Percentiles rank a stretch among this genome's conserved stretches.
phyloP scores from a whole-genome alignment of 148 eudicot species.

The Talinum fruticosum region DNA sequence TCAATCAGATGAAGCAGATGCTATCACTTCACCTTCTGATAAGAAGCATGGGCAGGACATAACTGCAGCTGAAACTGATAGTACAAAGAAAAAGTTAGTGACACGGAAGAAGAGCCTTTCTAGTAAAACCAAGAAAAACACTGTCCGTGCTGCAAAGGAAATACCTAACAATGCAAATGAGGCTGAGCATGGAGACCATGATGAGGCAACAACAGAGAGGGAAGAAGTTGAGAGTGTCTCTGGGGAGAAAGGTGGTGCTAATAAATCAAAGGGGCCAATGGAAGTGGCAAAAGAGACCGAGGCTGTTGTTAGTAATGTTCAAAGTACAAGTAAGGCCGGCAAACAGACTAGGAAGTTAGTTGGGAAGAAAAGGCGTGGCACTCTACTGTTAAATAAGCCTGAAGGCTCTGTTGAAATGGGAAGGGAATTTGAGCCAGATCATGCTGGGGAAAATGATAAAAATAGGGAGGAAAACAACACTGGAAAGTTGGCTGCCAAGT shows the following conservation, averaged over 20 bases:
- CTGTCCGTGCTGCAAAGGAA: constrained; percentile 15
- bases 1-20: constrained; percentile 29
- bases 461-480: constrained; percentile 8
- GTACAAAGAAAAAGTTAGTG: constrained; percentile 26
- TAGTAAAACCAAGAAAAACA: constrained; percentile 35
- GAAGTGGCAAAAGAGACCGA: constrained; percentile 3
- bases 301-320: constrained; percentile 7
- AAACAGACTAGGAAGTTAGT: constrained; percentile 16
- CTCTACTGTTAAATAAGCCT: constrained; percentile 26
- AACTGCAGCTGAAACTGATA: constrained; percentile 1
- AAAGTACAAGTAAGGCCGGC: constrained; percentile 29
- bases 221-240: constrained; percentile 19
- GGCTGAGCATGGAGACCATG: constrained; percentile 10
- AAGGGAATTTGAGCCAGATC: constrained; percentile 47
- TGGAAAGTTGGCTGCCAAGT: constrained; percentile 12
- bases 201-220: constrained; percentile 17
- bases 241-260: constrained; percentile 23
- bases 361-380: constrained; percentile 31
- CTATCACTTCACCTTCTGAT: background rate
- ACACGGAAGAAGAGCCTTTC: constrained; percentile 36
- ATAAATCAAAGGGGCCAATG: constrained; percentile 15
- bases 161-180: constrained; percentile 9
- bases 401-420: constrained; percentile 36
- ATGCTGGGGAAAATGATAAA: constrained; percentile 7
- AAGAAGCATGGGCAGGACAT: no score